These are phyloP conservation scores for Coemansia sp. DNA, from an alignment of 192 early-diverging fungal genomes.

Conservation along the genomic window DNA sequence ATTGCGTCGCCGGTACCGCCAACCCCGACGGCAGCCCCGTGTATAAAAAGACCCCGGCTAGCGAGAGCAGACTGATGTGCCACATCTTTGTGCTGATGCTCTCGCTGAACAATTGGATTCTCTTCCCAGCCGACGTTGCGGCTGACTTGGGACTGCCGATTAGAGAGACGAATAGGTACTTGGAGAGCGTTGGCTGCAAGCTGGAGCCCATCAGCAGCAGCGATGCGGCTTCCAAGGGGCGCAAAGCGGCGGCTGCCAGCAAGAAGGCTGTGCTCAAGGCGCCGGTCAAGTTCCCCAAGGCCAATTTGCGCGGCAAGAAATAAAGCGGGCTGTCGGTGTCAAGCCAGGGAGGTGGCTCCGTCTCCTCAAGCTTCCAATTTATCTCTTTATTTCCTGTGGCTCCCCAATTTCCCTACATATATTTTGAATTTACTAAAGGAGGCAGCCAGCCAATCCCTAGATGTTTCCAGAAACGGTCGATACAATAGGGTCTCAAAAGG, in stretches of 20 bases:
- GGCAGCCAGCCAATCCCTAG: not conserved
- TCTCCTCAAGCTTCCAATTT: not conserved
- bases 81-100: conserved; percentile 74
- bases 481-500: not conserved
- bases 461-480: too few relatives aligned
- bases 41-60: conserved; percentile 57
- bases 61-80: conserved; percentile 72
- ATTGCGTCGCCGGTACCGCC: conserved; percentile 54
- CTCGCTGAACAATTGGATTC: conserved; percentile 67
- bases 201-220: conserved; percentile 29
- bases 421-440: not conserved
- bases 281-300: conserved; percentile 52
- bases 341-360: not conserved
- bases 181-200: conserved; percentile 53
- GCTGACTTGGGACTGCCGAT: conserved; percentile 57
- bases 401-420: not conserved
- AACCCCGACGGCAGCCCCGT: conserved; percentile 50
- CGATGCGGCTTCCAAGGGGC: conserved; percentile 6
- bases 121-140: conserved; percentile 62
- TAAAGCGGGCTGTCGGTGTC: not conserved
- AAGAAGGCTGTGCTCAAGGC: conserved; percentile 50
- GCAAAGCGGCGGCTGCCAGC: conserved; percentile 11
- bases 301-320: conserved; percentile 13
- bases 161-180: conserved; percentile 27
- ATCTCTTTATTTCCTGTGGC: not conserved